Evolutionary conservation across 2,329 filamentous ascomycete species (phyloP).

Genomic region (Pseudocercospora fijiensis): DNA sequence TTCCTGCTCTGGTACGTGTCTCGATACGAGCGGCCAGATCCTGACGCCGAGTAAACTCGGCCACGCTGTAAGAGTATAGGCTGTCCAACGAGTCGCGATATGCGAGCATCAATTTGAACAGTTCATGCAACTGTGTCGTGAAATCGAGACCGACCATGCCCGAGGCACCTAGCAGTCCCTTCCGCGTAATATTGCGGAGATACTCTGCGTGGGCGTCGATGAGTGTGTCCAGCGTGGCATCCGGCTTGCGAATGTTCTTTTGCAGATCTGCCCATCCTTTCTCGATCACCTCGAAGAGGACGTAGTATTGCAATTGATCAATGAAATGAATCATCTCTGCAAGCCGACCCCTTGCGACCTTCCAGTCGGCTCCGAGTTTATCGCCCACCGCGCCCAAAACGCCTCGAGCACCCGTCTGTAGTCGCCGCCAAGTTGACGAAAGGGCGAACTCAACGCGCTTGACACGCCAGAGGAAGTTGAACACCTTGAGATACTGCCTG

Average conservation of each 20-base stretch:
- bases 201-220: slow-evolving; percentile 90
- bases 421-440: slow-evolving; percentile 85
- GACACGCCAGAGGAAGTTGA: slow-evolving; percentile 98
- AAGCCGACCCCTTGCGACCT: slow-evolving; percentile 79
- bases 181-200: slow-evolving; percentile 90
- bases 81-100: slow-evolving; percentile 94
- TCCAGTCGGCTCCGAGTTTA: slow-evolving; percentile 68
- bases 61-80: slow-evolving; percentile 90
- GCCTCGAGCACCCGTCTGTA: slow-evolving; percentile 92
- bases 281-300: slow-evolving; percentile 97
- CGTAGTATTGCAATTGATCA: slow-evolving; percentile 96
- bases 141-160: slow-evolving; percentile 59
- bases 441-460: slow-evolving; percentile 97
- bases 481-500: slow-evolving; percentile 95
- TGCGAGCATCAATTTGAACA: slow-evolving; percentile 87
- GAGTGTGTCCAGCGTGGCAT: slow-evolving; percentile 89
- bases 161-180: slow-evolving; percentile 78
- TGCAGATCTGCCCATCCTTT: slow-evolving; percentile 91
- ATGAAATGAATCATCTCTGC: slow-evolving; percentile 99
- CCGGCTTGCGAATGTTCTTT: slow-evolving; percentile 69
- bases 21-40: slow-evolving; percentile 75
- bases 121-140: slow-evolving; percentile 85
- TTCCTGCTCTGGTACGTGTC: slow-evolving; percentile 61
- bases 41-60: slow-evolving; percentile 89
- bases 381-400: slow-evolving; percentile 77